A percentile compares a stretch with the other conserved stretches of the same genome.
Evolutionary conservation across 805 yeast genomes (phyloP).

Genomic region (Candida nitratophila): DNA sequence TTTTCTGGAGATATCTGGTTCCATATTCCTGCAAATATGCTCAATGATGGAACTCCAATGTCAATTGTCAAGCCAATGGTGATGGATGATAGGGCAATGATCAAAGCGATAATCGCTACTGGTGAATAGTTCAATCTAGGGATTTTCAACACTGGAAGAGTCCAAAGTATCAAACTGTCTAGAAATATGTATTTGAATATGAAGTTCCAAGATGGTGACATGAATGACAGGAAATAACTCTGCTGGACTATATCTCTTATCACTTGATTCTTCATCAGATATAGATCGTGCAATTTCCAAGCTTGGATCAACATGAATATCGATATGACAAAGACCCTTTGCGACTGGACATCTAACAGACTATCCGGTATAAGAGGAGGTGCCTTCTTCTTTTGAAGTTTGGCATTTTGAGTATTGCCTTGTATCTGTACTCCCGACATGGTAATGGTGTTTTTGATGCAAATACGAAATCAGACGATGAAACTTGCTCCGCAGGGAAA

Average conservation of each 20-base stretch:
- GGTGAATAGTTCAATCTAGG: conserved; percentile 37
- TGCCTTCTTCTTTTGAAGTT: background rate
- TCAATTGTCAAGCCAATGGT: conserved; percentile 52
- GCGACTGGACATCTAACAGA: conserved; percentile 67
- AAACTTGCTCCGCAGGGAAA: too few relatives aligned
- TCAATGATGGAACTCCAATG: conserved; percentile 39
- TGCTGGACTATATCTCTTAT: conserved; percentile 13
- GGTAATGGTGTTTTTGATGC: too few relatives aligned
- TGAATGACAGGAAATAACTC: conserved; percentile 26
- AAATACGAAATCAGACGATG: too few relatives aligned
- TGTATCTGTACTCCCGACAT: background rate
- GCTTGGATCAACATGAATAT: conserved; percentile 71
- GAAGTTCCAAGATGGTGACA: conserved; percentile 48
- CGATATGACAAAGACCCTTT: conserved; percentile 60
- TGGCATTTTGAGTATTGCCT: background rate
- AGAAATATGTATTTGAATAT: conserved; percentile 63
- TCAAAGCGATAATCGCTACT: conserved; percentile 44
- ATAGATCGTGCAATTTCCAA: conserved; percentile 73
- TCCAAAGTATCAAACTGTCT: conserved; percentile 65
- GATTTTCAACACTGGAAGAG: conserved; percentile 67
- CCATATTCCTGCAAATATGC: conserved; percentile 11
- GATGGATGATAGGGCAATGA: conserved; percentile 36
- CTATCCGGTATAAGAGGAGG: background rate
- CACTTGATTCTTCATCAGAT: conserved; percentile 43
- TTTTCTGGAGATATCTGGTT: conserved; percentile 18